Base-by-base conservation (phyloP, 257 asterid genomes). In the Ilex asprella region DNA sequence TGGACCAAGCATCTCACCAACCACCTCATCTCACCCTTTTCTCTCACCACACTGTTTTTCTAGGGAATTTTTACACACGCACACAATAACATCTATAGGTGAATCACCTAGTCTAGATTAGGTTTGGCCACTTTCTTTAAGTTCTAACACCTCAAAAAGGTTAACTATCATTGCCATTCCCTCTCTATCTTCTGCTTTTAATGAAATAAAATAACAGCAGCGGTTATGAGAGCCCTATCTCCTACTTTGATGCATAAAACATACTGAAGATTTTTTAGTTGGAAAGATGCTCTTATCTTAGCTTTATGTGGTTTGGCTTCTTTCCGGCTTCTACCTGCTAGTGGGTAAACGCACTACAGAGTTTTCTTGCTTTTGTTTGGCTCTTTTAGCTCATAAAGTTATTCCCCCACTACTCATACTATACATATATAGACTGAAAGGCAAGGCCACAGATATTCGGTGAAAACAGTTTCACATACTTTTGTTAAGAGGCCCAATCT, bases 261-360 rank as follows among this genome's bases (percentile, higher is more conserved):
- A 21, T 21, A 21, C 27, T 21, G 27, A 21, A 21, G 27, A 21
- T 21, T 21, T 21, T 21, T 21, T 21, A 21, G 27, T 21, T 51
- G 75, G 67, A 49, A 16, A 67, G 55, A 32, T 60, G 60, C 62
- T 58, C 70, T 56, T 65, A 75, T n/a, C 27, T 21, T n/a, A 49
- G 71, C 79, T 66, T 57, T 55, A 70, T 73, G 60, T 62, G 16
- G 58, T 67, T 76, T 84, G 84, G 73, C 79, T 69, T 64, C 70
- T 75, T 78, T 74, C 75, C 49, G 7, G 63, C 63, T 43, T 63
- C 55, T 43, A 67, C 68, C 74, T 61, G 56, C 62, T 66, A 52
- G 70, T 55, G 62, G 70, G 61, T 47, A 27, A 64, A 59, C 70
- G 58, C 76, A 72, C 61, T 58, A 66, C 12, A 35, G 61, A 58